Evolutionary conservation across 2,329 filamentous ascomycete species (phyloP), one percentile per base, ranked within the genome.

Genomic region (Colletotrichum neosansevieriae): DNA sequence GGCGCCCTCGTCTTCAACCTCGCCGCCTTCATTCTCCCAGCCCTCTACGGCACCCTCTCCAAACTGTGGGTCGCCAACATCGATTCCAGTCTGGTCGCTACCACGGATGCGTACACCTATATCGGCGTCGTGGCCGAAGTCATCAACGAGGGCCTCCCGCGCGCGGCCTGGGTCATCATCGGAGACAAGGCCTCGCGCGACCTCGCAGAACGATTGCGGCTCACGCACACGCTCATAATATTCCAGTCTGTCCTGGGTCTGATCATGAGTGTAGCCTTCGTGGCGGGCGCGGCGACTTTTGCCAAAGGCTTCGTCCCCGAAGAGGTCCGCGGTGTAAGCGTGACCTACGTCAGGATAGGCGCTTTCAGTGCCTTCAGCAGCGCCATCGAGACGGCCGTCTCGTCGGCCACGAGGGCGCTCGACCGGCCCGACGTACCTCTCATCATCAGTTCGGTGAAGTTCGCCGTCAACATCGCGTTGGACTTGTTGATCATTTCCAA

Each of bases 31-130:
- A 75, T 88, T 2, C 83, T 93, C 0, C 91, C 89, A 1, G 90
- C 90, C 0, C 79, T 93, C 0, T 92, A 93, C 73, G 77, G 79
- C 38, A 93, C 91, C 0, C 83, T 93, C 0, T 86, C 86, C 56
- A 93, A 93, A 73, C 81, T 92, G 17, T 93, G 90, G 91, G 85
- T 93, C 2, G 89, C 90, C 2, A 85, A 85, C 86, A 89, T 91
- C 65, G 87, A 91, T 75, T 78, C 84, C 1, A 84, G 81, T 10
- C 81, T 87, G 70, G 87, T 92, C 1, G 88, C 86, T 17, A 91
- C 88, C 0, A 91, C 88, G 0, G 89, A 92, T 66, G 80, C 85
- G 0, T 92, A 91, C 76, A 92, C 89, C 0, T 93, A 93, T 75
- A 91, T 93, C 67, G 84, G 86, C 19, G 85, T 89, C 0, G 82